Conservation (phyloP, 2,329 filamentous ascomycete species). For the Curvularia spicifera region DNA sequence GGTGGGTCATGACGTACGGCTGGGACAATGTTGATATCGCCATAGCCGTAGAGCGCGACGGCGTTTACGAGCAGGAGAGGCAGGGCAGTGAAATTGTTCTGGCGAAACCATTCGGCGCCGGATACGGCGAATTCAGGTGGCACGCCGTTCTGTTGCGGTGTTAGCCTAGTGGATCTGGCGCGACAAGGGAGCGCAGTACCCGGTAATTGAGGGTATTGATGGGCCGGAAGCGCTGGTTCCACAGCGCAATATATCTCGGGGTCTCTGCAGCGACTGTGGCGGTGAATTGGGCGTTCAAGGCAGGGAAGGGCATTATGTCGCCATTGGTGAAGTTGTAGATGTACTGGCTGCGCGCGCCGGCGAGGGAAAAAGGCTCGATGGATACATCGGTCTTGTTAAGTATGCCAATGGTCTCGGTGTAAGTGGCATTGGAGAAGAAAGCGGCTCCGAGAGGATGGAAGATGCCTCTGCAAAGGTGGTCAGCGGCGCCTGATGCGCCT, state of each 20-base stretch:
- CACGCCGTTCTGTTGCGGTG: slow-evolving; percentile 42
- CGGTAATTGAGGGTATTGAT: slow-evolving; percentile 45
- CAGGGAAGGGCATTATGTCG: slow-evolving; percentile 31
- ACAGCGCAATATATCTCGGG: slow-evolving; percentile 42
- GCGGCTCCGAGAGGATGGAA: slow-evolving; percentile 50
- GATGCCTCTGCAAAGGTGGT: slow-evolving; percentile 45
- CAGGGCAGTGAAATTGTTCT: slow-evolving; percentile 47
- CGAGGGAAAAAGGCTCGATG: slow-evolving; percentile 41
- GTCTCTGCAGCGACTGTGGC: slow-evolving; percentile 40
- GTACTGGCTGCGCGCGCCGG: slow-evolving; percentile 43
- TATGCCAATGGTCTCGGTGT: slow-evolving; percentile 46
- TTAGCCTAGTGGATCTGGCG: slow-evolving; percentile 25
- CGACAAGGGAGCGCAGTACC: slow-evolving; percentile 28
- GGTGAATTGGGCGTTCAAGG: slow-evolving; percentile 32
- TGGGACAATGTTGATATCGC: slow-evolving; percentile 47
- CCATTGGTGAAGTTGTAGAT: slow-evolving; percentile 45
- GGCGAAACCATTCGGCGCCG: slow-evolving; percentile 44
- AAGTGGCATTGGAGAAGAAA: slow-evolving; percentile 49
- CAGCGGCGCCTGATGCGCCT: slow-evolving; percentile 38
- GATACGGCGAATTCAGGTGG: slow-evolving; percentile 46
- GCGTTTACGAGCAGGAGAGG: slow-evolving; percentile 46
- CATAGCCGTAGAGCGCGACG: slow-evolving; percentile 48
- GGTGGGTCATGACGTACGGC: slow-evolving; percentile 41
- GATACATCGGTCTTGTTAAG: slow-evolving; percentile 43
- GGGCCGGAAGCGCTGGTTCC: slow-evolving; percentile 42